Percentiles rank a stretch among this genome's conserved stretches.
Evolutionary conservation across 1,139 yeast genomes (phyloP).

Genomic region (Yamadazyma atmosphaerica): DNA sequence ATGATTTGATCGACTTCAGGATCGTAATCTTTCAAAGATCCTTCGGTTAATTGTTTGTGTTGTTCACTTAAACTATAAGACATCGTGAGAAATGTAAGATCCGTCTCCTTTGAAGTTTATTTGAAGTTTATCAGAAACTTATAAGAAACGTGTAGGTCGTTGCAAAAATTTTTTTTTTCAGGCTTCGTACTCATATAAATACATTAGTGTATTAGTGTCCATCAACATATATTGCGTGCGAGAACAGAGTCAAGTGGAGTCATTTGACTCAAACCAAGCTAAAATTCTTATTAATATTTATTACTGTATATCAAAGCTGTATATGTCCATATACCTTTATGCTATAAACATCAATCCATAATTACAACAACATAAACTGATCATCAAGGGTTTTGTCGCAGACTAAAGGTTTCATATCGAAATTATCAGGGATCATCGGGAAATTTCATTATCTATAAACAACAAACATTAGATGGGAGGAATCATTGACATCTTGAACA

Average conservation of each 20-base stretch:
- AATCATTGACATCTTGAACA: not conserved
- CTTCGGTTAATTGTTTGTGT: slow-evolving; percentile 58
- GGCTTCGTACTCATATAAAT: not conserved
- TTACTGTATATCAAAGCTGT: not conserved
- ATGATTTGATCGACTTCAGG: slow-evolving; percentile 83
- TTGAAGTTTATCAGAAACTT: not conserved
- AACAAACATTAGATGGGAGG: slow-evolving; percentile 1
- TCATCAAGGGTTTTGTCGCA: not conserved
- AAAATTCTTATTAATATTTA: too few relatives aligned
- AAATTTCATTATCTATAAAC: slow-evolving; percentile 3
- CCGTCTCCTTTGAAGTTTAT: too few relatives aligned
- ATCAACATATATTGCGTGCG: not conserved
- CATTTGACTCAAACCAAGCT: not conserved
- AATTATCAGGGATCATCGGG: not conserved
- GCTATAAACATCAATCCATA: not conserved
- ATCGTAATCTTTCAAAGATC: slow-evolving; percentile 65
- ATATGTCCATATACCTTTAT: not conserved
- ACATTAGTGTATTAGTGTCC: not conserved
- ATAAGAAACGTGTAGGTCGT: slow-evolving; percentile 12
- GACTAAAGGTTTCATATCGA: not conserved
- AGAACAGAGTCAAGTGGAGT: slow-evolving; percentile 2
- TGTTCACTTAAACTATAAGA: slow-evolving; percentile 44
- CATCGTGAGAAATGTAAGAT: slow-evolving; percentile 30
- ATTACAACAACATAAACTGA: not conserved
- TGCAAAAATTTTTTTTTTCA: not conserved